These are phyloP conservation scores for Fusarium guadeloupense DNA, from an alignment of 2,329 filamentous ascomycete species.

Conservation along the genomic window DNA sequence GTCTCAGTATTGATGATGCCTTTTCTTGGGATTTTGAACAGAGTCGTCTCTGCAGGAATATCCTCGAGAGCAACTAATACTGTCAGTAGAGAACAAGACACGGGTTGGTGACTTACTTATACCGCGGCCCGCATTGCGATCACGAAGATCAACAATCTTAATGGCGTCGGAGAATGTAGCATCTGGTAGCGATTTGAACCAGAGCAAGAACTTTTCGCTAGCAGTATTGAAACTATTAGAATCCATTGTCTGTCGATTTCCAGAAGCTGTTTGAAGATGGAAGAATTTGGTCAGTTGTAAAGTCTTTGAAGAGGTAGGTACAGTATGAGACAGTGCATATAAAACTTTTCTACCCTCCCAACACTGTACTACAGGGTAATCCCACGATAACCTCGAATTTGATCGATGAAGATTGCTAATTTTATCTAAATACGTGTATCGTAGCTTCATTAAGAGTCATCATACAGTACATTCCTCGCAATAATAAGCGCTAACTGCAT, in stretches of 20 bases:
- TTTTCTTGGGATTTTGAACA: conserved; percentile 81
- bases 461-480: background rate
- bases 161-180: conserved; percentile 64
- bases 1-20: conserved; percentile 78
- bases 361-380: conserved; percentile 12
- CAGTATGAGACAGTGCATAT: conserved; percentile 16
- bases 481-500: background rate
- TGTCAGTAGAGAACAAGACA: conserved; percentile 7
- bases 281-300: background rate
- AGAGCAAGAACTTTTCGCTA: conserved; percentile 59
- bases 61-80: conserved; percentile 76
- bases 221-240: conserved; percentile 52
- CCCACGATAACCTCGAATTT: background rate
- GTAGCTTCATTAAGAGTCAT: background rate
- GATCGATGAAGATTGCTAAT: no score
- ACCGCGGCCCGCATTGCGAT: conserved; percentile 62
- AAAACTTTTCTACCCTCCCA: conserved; percentile 20
- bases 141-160: conserved; percentile 61
- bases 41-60: conserved; percentile 76
- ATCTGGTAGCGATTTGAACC: conserved; percentile 63
- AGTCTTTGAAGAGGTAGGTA: background rate
- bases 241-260: conserved; percentile 10
- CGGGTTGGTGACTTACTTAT: conserved; percentile 54
- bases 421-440: background rate
- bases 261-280: background rate